Percentiles rank a stretch among this genome's conserved stretches.
phyloP scores from a whole-genome alignment of 2,329 filamentous ascomycete genomes.

The Zasmidium citrigriseum region DNA sequence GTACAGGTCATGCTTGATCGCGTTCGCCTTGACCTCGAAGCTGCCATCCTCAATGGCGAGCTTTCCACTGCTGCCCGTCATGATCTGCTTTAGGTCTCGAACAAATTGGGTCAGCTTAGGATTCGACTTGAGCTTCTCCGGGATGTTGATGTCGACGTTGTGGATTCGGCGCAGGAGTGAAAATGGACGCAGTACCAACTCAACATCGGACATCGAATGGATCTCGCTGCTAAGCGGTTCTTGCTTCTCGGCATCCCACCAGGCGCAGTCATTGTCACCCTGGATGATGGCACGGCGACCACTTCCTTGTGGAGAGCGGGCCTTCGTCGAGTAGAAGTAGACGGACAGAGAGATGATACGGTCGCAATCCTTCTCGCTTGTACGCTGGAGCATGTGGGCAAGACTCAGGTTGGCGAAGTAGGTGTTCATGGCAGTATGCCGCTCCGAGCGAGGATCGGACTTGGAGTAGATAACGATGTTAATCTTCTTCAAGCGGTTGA shows the following conservation, averaged over 20 bases:
- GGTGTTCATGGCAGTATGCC: constrained; percentile 28
- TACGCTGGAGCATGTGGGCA: constrained; percentile 25
- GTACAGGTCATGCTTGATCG: constrained; percentile 5
- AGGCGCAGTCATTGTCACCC: constrained; percentile 19
- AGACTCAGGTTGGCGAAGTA: constrained; percentile 34
- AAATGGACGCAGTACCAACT: constrained; percentile 31
- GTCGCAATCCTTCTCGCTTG: constrained; percentile 14
- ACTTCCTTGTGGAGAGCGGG: not conserved
- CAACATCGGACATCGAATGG: constrained; percentile 27
- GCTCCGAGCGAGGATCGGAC: constrained; percentile 10
- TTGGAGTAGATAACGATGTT: constrained; percentile 28
- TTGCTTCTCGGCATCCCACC: constrained; percentile 26
- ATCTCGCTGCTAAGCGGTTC: constrained; percentile 25
- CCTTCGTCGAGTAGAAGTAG: constrained; percentile 20
- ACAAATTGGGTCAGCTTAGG: constrained; percentile 20
- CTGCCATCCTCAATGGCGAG: not conserved
- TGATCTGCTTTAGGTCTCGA: constrained; percentile 16
- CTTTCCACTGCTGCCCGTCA: constrained; percentile 14
- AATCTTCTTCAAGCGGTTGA: constrained; percentile 32
- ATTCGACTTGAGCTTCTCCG: constrained; percentile 18
- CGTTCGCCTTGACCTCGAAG: constrained; percentile 1
- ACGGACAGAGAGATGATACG: constrained; percentile 26
- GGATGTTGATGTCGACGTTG: constrained; percentile 27
- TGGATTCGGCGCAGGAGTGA: constrained; percentile 25
- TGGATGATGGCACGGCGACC: constrained; percentile 15